These are phyloP conservation scores for Aspergillus bombycis DNA, from an alignment of 2,329 filamentous ascomycete species.

Conservation along the genomic window DNA sequence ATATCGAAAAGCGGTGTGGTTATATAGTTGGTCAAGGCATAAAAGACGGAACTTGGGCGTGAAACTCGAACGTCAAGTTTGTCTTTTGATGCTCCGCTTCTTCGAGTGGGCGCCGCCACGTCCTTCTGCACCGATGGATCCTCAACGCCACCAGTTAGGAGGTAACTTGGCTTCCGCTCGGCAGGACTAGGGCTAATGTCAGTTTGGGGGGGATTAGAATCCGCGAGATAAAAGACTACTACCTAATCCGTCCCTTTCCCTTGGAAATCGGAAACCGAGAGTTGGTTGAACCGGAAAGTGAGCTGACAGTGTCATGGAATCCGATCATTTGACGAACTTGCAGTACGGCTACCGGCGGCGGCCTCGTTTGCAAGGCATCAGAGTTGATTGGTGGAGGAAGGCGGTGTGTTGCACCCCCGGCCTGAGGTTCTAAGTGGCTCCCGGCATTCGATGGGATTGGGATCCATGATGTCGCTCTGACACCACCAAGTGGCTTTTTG, in stretches of 20 bases:
- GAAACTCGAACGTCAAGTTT: slow-evolving; percentile 9
- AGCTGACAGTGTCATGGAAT: neutral
- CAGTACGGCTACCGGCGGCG: neutral
- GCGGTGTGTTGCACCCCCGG: neutral
- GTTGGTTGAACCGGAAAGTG: neutral
- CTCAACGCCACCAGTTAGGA: neutral
- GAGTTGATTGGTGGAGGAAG: neutral
- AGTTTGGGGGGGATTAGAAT: neutral
- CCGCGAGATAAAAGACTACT: neutral
- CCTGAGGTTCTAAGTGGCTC: neutral
- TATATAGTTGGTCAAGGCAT: slow-evolving; percentile 7
- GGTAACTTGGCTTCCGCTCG: neutral
- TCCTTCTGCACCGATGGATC: neutral
- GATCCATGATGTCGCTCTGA: neutral
- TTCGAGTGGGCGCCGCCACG: slow-evolving; percentile 3
- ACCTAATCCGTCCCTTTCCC: neutral
- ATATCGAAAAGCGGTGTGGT: slow-evolving; percentile 21
- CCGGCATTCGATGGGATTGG: neutral
- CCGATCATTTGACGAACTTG: neutral
- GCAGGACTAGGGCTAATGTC: neutral
- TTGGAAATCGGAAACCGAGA: no score
- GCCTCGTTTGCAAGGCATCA: slow-evolving; percentile 3
- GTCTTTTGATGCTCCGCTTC: neutral
- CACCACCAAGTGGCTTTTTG: neutral
- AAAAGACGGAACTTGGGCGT: slow-evolving; percentile 11